Conservation (phyloP, 257 asterid genomes). For the Plectranthus barbatus region DNA sequence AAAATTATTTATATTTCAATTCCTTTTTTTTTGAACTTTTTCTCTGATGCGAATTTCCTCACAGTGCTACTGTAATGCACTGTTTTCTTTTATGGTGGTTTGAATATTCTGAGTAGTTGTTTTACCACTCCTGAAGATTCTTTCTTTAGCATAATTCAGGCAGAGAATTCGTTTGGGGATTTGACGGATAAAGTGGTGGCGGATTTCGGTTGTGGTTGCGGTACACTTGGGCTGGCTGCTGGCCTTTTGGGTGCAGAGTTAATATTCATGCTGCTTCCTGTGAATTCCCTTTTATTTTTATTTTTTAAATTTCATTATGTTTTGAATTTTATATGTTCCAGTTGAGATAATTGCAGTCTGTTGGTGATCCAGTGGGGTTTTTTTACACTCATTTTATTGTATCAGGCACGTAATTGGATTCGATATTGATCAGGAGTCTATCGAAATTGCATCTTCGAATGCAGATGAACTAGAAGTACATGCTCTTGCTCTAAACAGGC, state of each 20-base stretch:
- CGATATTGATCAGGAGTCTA: conserved; percentile 76
- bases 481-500: not conserved
- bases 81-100: not conserved
- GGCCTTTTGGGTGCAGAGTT: conserved; percentile 85
- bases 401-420: conserved; percentile 67
- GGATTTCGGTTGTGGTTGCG: conserved; percentile 97
- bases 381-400: conserved; percentile 14
- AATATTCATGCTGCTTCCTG: conserved; percentile 10
- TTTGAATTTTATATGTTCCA: not conserved
- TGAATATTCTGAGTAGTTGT: not conserved
- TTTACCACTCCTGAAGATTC: conserved; percentile 9
- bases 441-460: conserved; percentile 76
- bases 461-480: conserved; percentile 82
- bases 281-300: not conserved
- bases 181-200: conserved; percentile 78
- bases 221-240: conserved; percentile 92
- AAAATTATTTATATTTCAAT: not conserved
- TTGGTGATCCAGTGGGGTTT: not conserved
- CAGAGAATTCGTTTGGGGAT: conserved; percentile 87
- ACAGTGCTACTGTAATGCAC: not conserved
- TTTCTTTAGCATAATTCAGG: conserved; percentile 30
- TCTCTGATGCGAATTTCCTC: conserved; percentile 8
- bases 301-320: not conserved
- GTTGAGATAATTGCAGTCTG: not conserved
- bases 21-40: not conserved